A percentile compares a stretch with the other conserved stretches of the same genome.
Evolutionary conservation across 345 rosid species (phyloP).

Genomic region (Melaleuca quinquenervia): DNA sequence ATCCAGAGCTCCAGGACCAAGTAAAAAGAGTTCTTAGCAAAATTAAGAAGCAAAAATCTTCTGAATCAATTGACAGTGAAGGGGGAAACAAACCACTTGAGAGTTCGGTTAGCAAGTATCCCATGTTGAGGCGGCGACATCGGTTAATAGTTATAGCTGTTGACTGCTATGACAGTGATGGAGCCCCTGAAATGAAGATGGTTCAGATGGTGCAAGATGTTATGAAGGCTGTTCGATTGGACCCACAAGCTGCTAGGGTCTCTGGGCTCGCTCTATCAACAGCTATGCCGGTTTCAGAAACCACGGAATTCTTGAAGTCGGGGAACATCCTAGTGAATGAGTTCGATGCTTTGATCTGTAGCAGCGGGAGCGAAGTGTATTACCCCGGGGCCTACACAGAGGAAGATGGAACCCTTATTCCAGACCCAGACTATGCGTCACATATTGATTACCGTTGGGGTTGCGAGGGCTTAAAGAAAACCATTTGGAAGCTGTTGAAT

Average conservation of each 20-base stretch:
- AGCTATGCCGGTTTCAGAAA: slow-evolving; percentile 71
- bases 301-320: slow-evolving; percentile 41
- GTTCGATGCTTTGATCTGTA: slow-evolving; percentile 83
- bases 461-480: slow-evolving; percentile 71
- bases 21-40: slow-evolving; percentile 66
- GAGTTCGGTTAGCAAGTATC: slow-evolving; percentile 50
- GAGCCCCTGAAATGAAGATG: slow-evolving; percentile 59
- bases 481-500: slow-evolving; percentile 82
- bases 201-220: slow-evolving; percentile 45
- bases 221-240: slow-evolving; percentile 52
- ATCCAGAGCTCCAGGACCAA: slow-evolving; percentile 43
- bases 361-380: slow-evolving; percentile 89
- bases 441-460: slow-evolving; percentile 96
- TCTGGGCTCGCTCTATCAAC: slow-evolving; percentile 75
- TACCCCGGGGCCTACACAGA: slow-evolving; percentile 58
- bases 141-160: slow-evolving; percentile 60
- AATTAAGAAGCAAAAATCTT: slow-evolving; percentile 41
- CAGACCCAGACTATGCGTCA: slow-evolving; percentile 77
- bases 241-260: slow-evolving; percentile 43
- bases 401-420: slow-evolving; percentile 61
- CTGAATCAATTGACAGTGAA: slow-evolving; percentile 29
- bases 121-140: slow-evolving; percentile 64
- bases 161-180: slow-evolving; percentile 65
- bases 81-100: slow-evolving; percentile 38
- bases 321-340: slow-evolving; percentile 59